Conservation (phyloP, 2,329 filamentous ascomycete genomes). For the Botrytis pseudocinerea region DNA sequence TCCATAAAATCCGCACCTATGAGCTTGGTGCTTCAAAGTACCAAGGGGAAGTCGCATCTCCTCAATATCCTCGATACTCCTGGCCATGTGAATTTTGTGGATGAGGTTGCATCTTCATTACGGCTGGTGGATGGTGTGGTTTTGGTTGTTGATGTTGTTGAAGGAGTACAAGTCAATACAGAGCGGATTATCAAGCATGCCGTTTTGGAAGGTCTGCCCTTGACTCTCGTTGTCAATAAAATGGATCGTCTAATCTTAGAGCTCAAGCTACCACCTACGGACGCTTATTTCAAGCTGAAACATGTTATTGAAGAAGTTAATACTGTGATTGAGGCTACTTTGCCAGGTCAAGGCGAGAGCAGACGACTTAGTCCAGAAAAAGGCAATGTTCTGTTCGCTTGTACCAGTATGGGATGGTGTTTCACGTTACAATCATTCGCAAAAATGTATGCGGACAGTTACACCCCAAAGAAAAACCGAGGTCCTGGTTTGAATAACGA, state of each 20-base stretch:
- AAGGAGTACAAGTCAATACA: slow-evolving; percentile 98
- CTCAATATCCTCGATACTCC: slow-evolving; percentile 95
- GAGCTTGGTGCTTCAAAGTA: slow-evolving; percentile 85
- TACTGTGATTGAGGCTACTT: slow-evolving; percentile 84
- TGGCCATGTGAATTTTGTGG: slow-evolving; percentile 97
- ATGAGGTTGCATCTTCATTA: slow-evolving; percentile 88
- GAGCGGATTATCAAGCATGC: slow-evolving; percentile 97
- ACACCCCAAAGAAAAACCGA: slow-evolving; percentile 47
- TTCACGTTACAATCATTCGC: slow-evolving; percentile 94
- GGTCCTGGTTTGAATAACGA: slow-evolving; percentile 44
- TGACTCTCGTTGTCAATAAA: slow-evolving; percentile 94
- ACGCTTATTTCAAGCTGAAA: slow-evolving; percentile 98
- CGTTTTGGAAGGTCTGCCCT: slow-evolving; percentile 81
- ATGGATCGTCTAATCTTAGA: slow-evolving; percentile 94
- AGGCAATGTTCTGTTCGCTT: slow-evolving; percentile 97
- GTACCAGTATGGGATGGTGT: slow-evolving; percentile 92
- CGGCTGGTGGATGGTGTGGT: slow-evolving; percentile 90
- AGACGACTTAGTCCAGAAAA: slow-evolving; percentile 89
- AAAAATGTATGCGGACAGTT: slow-evolving; percentile 92
- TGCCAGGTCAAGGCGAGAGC: slow-evolving; percentile 77
- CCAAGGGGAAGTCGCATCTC: slow-evolving; percentile 90
- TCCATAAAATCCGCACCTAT: slow-evolving; percentile 94
- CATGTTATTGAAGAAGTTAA: slow-evolving; percentile 99
- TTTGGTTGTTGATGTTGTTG: slow-evolving; percentile 91
- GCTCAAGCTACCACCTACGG: slow-evolving; percentile 87